phyloP scores from a whole-genome alignment of 306 rosid species.

The Spatholobus suberectus region DNA sequence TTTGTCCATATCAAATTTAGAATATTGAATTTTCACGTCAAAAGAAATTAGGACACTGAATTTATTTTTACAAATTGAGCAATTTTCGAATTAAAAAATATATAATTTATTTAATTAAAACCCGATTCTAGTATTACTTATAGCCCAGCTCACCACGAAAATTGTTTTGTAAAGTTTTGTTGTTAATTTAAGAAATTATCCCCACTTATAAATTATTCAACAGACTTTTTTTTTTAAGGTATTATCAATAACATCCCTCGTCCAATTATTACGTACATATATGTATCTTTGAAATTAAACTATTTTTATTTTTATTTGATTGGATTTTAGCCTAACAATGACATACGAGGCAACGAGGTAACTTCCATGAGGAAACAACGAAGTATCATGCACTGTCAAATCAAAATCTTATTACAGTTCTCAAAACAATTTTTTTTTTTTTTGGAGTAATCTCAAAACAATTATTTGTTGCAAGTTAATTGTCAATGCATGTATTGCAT shows the following conservation, averaged over 20 bases:
- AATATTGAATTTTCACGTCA: neutral
- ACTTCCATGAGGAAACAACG: no score
- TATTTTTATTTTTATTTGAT: neutral
- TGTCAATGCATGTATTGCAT: neutral
- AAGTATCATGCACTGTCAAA: no score
- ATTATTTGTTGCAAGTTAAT: neutral
- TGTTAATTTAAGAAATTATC: no score
- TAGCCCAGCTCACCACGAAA: neutral
- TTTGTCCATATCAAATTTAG: neutral
- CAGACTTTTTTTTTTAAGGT: neutral
- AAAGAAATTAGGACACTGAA: neutral
- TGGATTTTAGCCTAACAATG: no score
- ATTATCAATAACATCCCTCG: neutral
- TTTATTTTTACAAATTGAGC: neutral
- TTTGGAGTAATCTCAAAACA: no score
- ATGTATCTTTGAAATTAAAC: no score
- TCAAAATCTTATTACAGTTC: no score
- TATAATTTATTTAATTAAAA: neutral
- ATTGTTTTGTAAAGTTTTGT: no score
- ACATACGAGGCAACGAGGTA: no score
- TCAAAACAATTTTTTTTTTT: no score
- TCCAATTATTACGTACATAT: neutral
- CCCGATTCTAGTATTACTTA: neutral
- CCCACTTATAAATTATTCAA: no score
- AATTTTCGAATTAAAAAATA: neutral